phyloP scores from a whole-genome alignment of 2,329 filamentous ascomycete species.

The Fusarium sp. region DNA sequence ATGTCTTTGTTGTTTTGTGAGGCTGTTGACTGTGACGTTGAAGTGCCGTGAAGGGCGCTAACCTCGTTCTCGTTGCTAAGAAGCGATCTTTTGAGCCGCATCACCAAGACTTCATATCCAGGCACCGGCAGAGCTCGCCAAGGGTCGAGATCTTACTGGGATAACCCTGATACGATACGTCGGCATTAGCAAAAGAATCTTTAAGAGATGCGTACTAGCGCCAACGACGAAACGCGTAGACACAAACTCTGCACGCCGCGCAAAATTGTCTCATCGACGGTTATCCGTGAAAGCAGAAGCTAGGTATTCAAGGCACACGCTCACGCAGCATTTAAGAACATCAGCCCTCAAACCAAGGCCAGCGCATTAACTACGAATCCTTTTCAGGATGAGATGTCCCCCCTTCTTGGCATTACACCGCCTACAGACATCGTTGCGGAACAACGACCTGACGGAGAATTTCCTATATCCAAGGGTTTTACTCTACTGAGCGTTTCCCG shows the following conservation, averaged over 20 bases:
- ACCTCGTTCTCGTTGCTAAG: background rate
- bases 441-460: slow-evolving; percentile 62
- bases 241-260: background rate
- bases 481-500: slow-evolving; percentile 67
- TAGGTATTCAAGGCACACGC: background rate
- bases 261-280: background rate
- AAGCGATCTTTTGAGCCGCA: slow-evolving; percentile 6
- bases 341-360: background rate
- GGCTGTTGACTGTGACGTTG: background rate
- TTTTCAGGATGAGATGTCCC: slow-evolving; percentile 60
- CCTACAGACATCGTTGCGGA: slow-evolving; percentile 54
- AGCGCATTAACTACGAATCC: slow-evolving; percentile 9
- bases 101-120: background rate
- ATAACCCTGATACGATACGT: background rate
- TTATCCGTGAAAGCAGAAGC: background rate
- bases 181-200: too few relatives aligned
- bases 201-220: too few relatives aligned
- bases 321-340: background rate
- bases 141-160: background rate
- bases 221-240: background rate
- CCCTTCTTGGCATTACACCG: slow-evolving; percentile 70
- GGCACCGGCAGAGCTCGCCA: background rate
- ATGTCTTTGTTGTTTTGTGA: background rate
- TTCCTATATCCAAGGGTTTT: slow-evolving; percentile 72
- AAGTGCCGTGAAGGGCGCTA: background rate